Conservation (phyloP, 1,284 basidiomycete species). For the Boletus smithii region DNA sequence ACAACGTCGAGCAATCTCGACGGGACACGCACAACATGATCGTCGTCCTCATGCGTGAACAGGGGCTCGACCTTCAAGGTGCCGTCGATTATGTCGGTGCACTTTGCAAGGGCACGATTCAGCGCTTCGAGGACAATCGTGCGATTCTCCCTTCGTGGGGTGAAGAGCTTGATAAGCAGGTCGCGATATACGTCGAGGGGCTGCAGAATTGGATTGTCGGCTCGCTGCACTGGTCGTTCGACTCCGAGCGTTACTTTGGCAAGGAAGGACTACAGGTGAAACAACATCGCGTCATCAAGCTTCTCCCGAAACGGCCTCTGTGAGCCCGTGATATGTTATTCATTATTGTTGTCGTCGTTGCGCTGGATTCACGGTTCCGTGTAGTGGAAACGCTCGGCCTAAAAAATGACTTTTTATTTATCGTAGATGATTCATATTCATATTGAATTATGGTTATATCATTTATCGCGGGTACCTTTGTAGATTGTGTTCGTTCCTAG, state of each 20-base stretch:
- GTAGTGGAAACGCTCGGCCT: neutral
- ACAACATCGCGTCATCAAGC: constrained; percentile 41
- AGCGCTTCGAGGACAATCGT: constrained; percentile 44
- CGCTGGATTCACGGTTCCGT: neutral
- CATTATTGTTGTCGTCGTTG: neutral
- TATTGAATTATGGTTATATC: neutral
- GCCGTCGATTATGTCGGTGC: constrained; percentile 54
- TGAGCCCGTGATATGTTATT: constrained; percentile 14
- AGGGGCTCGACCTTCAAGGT: constrained; percentile 45
- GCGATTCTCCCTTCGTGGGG: constrained; percentile 51
- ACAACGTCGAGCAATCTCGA: constrained; percentile 58
- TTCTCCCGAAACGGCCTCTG: constrained; percentile 37
- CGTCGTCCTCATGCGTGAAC: constrained; percentile 52
- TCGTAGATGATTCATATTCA: constrained; percentile 10
- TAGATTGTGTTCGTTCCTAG: constrained; percentile 11
- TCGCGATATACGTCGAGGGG: constrained; percentile 48
- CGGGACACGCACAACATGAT: constrained; percentile 60
- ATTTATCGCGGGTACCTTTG: too few species aligned
- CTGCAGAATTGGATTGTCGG: constrained; percentile 59
- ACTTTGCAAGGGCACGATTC: constrained; percentile 47
- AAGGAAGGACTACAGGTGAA: constrained; percentile 46
- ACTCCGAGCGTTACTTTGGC: constrained; percentile 55
- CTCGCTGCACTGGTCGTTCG: constrained; percentile 58
- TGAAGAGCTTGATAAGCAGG: constrained; percentile 47
- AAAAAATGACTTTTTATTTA: neutral